A percentile compares a stretch with the other conserved stretches of the same genome.
Evolutionary conservation across 73 alveolate species (phyloP).

Genomic region (Paramecium biaurelia): DNA sequence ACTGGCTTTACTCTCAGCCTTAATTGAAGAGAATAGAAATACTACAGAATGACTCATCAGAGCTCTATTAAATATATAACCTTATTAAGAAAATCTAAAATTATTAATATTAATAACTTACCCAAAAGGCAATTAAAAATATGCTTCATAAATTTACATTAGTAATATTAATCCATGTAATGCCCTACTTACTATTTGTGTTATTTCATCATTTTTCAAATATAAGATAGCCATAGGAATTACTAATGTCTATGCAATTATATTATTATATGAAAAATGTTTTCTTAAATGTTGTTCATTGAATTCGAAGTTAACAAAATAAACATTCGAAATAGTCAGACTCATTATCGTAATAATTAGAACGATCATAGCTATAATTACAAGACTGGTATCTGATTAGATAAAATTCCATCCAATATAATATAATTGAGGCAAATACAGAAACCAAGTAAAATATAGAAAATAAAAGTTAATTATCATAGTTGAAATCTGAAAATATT

Average conservation of each 20-base stretch:
- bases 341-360: background rate
- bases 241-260: background rate
- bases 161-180: conserved; percentile 1
- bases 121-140: conserved; percentile 33
- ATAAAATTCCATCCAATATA: background rate
- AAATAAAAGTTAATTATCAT: background rate
- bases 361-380: background rate
- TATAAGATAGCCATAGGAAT: background rate
- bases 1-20: background rate
- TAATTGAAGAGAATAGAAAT: background rate
- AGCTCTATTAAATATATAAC: conserved; percentile 1
- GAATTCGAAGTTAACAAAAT: conserved; percentile 12
- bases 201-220: background rate
- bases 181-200: background rate
- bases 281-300: background rate
- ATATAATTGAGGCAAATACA: conserved; percentile 12
- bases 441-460: conserved; percentile 17
- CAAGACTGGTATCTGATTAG: background rate
- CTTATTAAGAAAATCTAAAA: background rate
- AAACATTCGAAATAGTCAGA: background rate
- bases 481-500: background rate
- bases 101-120: background rate
- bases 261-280: background rate
- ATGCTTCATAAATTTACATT: background rate
- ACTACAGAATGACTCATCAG: background rate